Evolutionary conservation across 2,329 filamentous ascomycete genomes (phyloP).

Genomic region (Diplodia corticola): DNA sequence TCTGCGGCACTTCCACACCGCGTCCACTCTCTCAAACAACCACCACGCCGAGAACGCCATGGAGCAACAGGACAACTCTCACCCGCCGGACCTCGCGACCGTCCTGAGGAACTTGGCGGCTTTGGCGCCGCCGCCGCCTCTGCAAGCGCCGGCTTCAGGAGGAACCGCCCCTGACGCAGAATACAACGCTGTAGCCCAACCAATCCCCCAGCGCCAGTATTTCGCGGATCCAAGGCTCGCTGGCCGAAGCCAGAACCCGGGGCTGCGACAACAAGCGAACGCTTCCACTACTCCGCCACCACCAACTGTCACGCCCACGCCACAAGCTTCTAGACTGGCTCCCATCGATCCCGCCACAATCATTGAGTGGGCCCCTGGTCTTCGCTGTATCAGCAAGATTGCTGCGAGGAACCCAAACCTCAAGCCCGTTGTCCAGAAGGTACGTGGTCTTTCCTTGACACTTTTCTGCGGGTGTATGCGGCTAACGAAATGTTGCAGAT

Average conservation of each 20-base stretch:
- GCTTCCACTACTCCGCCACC: conserved; percentile 2
- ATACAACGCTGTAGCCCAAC: background rate
- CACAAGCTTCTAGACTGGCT: conserved; percentile 25
- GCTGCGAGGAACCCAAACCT: conserved; percentile 47
- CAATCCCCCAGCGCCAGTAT: background rate
- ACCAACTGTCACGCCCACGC: conserved; percentile 24
- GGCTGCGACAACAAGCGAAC: background rate
- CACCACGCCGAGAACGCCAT: conserved; percentile 28
- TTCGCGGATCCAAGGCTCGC: conserved; percentile 1
- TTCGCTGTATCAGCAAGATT: conserved; percentile 51
- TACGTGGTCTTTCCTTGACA: conserved; percentile 28
- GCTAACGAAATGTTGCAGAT: conserved; percentile 42
- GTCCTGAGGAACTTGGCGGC: conserved; percentile 39
- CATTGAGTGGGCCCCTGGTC: conserved; percentile 49
- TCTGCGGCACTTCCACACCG: background rate
- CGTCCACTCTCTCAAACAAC: conserved; percentile 3
- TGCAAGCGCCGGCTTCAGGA: background rate
- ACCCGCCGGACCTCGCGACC: conserved; percentile 36
- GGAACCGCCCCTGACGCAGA: background rate
- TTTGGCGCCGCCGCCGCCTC: conserved; percentile 24
- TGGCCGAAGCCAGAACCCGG: background rate
- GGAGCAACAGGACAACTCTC: conserved; percentile 30
- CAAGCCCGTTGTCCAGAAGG: conserved; percentile 42
- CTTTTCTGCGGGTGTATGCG: conserved; percentile 24
- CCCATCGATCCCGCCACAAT: conserved; percentile 50